Evolutionary conservation across 1,284 basidiomycete species (phyloP).

Genomic region (Cutaneotrichosporon dermatis): DNA sequence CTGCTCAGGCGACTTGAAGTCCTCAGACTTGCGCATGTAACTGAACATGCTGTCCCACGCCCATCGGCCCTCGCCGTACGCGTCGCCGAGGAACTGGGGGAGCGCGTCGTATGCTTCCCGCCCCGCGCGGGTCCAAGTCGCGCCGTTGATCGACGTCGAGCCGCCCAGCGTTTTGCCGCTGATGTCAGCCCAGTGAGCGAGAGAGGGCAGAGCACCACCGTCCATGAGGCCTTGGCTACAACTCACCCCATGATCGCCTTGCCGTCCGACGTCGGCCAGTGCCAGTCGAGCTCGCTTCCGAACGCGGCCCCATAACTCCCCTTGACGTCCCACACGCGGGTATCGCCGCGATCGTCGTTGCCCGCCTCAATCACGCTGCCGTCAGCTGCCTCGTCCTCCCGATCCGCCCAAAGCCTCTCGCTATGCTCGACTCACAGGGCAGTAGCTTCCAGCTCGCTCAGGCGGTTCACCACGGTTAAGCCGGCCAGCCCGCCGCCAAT

Average conservation of each 20-base stretch:
- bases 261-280: slow-evolving; percentile 16
- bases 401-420: no score
- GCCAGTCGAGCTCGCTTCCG: slow-evolving; percentile 22
- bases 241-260: slow-evolving; percentile 17
- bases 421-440: slow-evolving; percentile 3
- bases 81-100: slow-evolving; percentile 50
- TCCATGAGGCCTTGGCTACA: background rate
- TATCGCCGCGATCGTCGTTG: slow-evolving; percentile 22
- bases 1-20: slow-evolving; percentile 56
- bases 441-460: slow-evolving; percentile 8
- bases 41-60: slow-evolving; percentile 56
- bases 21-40: slow-evolving; percentile 59
- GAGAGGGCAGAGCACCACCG: background rate
- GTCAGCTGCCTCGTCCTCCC: background rate
- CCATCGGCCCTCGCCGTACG: slow-evolving; percentile 52
- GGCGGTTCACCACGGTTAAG: slow-evolving; percentile 11
- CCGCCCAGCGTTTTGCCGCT: slow-evolving; percentile 24
- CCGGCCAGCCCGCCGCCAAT: slow-evolving; percentile 16
- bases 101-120: slow-evolving; percentile 60
- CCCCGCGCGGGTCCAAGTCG: slow-evolving; percentile 56
- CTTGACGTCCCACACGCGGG: slow-evolving; percentile 16
- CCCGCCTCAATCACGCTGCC: slow-evolving; percentile 29
- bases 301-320: slow-evolving; percentile 20
- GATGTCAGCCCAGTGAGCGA: slow-evolving; percentile 1
- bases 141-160: slow-evolving; percentile 27